phyloP scores from a whole-genome alignment of 768 basidiomycete genomes.

The Boletellus ananas region DNA sequence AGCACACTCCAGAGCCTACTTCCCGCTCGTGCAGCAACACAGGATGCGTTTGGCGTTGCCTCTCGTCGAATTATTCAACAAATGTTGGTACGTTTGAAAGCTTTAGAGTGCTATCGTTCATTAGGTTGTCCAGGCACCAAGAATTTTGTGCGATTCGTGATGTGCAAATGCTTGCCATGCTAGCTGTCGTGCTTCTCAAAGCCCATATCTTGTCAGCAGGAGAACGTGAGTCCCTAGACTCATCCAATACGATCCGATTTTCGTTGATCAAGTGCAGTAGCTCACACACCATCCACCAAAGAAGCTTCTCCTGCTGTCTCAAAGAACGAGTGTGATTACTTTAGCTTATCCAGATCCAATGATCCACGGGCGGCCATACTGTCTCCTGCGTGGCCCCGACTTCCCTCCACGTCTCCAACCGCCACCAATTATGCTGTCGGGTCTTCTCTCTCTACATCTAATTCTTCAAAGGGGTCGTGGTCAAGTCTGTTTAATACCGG shows the following conservation, averaged over 20 bases:
- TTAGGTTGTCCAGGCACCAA: slow-evolving; percentile 33
- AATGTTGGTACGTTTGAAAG: slow-evolving; percentile 41
- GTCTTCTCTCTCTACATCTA: slow-evolving; percentile 47
- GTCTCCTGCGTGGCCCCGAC: slow-evolving; percentile 53
- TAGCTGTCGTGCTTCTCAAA: slow-evolving; percentile 65
- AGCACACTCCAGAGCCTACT: slow-evolving; percentile 51
- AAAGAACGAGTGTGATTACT: slow-evolving; percentile 51
- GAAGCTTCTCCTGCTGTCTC: slow-evolving; percentile 16
- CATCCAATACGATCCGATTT: not conserved
- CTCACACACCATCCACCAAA: slow-evolving; percentile 18
- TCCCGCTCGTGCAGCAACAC: slow-evolving; percentile 22
- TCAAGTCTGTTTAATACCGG: slow-evolving; percentile 71
- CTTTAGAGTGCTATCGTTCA: not conserved
- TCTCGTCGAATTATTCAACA: slow-evolving; percentile 40
- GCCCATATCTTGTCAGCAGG: slow-evolving; percentile 18
- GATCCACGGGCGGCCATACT: slow-evolving; percentile 38
- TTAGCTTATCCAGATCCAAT: slow-evolving; percentile 40
- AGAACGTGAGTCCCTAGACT: slow-evolving; percentile 10
- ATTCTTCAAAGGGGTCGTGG: slow-evolving; percentile 76
- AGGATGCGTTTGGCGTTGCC: slow-evolving; percentile 23
- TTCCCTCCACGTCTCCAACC: slow-evolving; percentile 42
- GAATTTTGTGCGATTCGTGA: slow-evolving; percentile 53
- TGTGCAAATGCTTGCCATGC: slow-evolving; percentile 78
- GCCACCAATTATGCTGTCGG: slow-evolving; percentile 34
- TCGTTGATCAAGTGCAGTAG: not conserved